Evolutionary conservation across 1,284 basidiomycete genomes (phyloP).

Genomic region (Sporisorium exsertum): DNA sequence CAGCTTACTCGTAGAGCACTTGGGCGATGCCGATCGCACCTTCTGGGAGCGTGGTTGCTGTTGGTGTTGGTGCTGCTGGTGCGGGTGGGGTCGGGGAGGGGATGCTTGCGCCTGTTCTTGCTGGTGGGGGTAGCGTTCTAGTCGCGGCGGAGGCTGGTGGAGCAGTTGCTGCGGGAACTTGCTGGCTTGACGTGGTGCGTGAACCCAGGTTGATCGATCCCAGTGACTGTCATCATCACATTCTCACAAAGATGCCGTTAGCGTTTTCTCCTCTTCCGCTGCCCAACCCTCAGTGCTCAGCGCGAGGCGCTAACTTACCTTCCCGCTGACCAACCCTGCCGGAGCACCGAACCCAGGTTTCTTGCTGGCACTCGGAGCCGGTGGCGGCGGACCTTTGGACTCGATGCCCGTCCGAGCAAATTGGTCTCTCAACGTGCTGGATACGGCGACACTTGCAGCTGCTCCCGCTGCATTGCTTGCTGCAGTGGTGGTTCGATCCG

Average conservation of each 20-base stretch:
- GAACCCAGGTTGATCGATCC: slow-evolving; percentile 21
- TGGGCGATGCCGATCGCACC: not conserved
- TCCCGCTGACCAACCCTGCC: slow-evolving; percentile 15
- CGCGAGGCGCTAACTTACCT: not conserved
- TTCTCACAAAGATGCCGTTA: not conserved
- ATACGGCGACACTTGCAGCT: slow-evolving; percentile 23
- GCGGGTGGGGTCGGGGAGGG: not conserved
- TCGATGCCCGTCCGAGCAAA: slow-evolving; percentile 24
- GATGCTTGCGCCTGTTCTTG: slow-evolving; percentile 19
- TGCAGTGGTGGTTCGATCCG: slow-evolving; percentile 24
- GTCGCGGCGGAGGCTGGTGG: not conserved
- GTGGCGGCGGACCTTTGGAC: slow-evolving; percentile 20
- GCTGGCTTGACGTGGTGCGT: not conserved
- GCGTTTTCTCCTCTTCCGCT: not conserved
- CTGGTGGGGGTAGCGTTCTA: slow-evolving; percentile 24
- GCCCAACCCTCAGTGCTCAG: not conserved
- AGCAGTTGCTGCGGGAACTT: not conserved
- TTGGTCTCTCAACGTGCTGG: slow-evolving; percentile 30
- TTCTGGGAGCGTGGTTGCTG: not conserved
- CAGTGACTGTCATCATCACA: not conserved
- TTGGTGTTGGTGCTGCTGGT: not conserved
- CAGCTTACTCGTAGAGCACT: not conserved
- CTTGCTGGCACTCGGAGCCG: slow-evolving; percentile 11
- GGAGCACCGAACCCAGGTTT: slow-evolving; percentile 21
- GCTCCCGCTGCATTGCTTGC: slow-evolving; percentile 35